A percentile compares a stretch with the other conserved stretches of the same genome.
Evolutionary conservation across 352 stramenopile genomes (phyloP).

Genomic region (Pythium phragmiticola): DNA sequence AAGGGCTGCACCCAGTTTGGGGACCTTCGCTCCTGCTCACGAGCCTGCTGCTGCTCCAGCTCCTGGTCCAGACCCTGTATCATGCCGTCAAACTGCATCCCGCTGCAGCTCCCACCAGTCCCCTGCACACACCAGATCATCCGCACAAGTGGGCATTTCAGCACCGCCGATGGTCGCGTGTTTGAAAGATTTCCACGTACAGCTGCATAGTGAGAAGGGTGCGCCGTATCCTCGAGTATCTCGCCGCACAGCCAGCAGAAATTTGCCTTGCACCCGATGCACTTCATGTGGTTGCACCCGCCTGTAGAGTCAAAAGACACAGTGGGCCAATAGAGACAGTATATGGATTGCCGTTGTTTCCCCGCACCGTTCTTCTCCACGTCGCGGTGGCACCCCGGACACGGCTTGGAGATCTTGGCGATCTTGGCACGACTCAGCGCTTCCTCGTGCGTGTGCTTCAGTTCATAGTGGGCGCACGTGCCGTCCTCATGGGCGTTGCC

Average conservation of each 20-base stretch:
- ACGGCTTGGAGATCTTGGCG: slow-evolving; percentile 18
- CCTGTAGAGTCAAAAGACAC: background rate
- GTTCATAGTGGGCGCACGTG: slow-evolving; percentile 12
- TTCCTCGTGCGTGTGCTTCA: slow-evolving; percentile 2
- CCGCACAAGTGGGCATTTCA: too few species aligned
- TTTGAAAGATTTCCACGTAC: too few species aligned
- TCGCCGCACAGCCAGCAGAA: slow-evolving; percentile 24
- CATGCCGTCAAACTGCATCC: slow-evolving; percentile 18
- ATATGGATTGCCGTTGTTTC: too few species aligned
- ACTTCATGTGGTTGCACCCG: slow-evolving; percentile 28
- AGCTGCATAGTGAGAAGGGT: slow-evolving; percentile 10
- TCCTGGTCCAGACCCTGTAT: too few species aligned
- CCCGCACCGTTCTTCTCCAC: slow-evolving; percentile 23
- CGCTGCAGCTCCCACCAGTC: slow-evolving; percentile 8
- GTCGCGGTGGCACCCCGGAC: slow-evolving; percentile 14
- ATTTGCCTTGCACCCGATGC: slow-evolving; percentile 10
- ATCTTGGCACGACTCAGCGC: slow-evolving; percentile 13
- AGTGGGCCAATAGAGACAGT: too few species aligned
- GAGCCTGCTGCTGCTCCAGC: too few species aligned
- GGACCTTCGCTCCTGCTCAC: too few species aligned
- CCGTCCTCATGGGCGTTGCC: background rate
- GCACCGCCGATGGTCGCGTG: too few species aligned
- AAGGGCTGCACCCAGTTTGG: too few species aligned
- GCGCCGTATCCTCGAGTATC: slow-evolving; percentile 6
- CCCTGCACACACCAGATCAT: background rate